These are phyloP conservation scores for Astragalus glycyphyllos DNA, from an alignment of 306 rosid genomes.

Conservation along the genomic window DNA sequence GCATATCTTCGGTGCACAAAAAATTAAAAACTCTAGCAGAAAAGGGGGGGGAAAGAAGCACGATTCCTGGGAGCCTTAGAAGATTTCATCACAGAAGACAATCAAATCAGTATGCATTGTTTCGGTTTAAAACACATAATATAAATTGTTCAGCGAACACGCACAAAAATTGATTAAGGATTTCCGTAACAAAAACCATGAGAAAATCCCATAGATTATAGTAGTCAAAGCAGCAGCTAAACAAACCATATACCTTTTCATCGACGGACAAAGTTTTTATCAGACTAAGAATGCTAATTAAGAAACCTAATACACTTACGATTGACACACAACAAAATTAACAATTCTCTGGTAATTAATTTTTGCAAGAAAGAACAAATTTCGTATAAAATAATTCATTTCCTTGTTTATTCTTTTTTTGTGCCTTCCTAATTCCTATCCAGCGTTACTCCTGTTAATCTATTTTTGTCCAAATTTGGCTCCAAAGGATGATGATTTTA, in stretches of 20 bases:
- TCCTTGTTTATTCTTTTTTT: not conserved
- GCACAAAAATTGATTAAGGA: constrained; percentile 6
- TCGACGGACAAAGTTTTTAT: not conserved
- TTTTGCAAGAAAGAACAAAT: not conserved
- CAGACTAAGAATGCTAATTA: constrained; percentile 9
- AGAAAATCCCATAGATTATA: not conserved
- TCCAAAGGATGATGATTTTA: not conserved
- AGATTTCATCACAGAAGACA: constrained; percentile 2
- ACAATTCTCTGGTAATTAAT: constrained; percentile 1
- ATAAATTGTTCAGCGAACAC: not conserved
- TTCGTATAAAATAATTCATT: not conserved
- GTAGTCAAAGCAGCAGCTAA: constrained; percentile 24
- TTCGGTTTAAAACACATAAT: not conserved
- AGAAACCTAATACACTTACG: not conserved
- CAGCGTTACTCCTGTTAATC: not conserved
- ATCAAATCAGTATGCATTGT: not conserved
- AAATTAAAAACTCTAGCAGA: not conserved
- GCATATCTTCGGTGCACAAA: not conserved
- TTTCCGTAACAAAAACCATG: constrained; percentile 17
- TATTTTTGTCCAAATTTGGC: constrained; percentile 10
- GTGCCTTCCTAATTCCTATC: not conserved
- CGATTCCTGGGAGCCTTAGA: not conserved
- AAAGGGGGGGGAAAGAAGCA: not conserved
- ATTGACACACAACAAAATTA: not conserved
- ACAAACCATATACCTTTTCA: not conserved